Conservation (phyloP, 805 yeast genomes). For the Myxozyma udenii region DNA sequence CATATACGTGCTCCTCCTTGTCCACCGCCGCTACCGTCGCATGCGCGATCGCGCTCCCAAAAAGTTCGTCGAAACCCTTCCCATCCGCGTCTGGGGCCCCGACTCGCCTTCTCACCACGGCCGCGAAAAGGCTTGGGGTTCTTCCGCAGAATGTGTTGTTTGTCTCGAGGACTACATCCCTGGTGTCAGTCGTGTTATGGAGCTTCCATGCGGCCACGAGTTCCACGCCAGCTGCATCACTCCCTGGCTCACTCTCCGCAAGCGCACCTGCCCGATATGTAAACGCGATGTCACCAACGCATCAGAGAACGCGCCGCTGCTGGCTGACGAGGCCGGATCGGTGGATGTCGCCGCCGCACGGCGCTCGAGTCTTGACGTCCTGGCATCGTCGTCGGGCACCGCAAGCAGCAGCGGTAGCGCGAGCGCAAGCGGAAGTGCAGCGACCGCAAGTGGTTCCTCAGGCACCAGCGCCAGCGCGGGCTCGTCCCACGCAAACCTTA, state of each 20-base stretch:
- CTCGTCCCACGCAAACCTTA: constrained; percentile 1
- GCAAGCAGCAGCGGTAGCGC: neutral
- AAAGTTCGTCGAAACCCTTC: constrained; percentile 40
- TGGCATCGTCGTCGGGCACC: too few relatives aligned
- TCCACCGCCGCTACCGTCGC: constrained; percentile 39
- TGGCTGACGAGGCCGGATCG: constrained; percentile 1
- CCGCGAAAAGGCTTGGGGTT: constrained; percentile 40
- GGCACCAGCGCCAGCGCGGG: neutral
- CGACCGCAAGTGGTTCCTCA: neutral
- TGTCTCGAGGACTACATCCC: constrained; percentile 55
- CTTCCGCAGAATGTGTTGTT: constrained; percentile 56
- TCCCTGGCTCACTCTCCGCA: constrained; percentile 57
- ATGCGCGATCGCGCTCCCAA: constrained; percentile 41
- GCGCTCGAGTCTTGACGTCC: too few relatives aligned
- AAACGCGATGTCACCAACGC: constrained; percentile 42
- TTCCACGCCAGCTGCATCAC: constrained; percentile 58
- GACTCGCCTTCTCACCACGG: neutral
- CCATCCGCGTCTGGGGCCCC: constrained; percentile 38
- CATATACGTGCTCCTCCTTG: constrained; percentile 38
- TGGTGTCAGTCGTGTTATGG: constrained; percentile 48
- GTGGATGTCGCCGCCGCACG: neutral
- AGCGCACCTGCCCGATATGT: constrained; percentile 59
- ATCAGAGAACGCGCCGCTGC: constrained; percentile 1
- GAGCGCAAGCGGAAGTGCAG: neutral
- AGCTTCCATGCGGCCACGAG: constrained; percentile 59